Percentiles rank a stretch among this genome's conserved stretches.
phyloP scores from a whole-genome alignment of 345 rosid genomes.

The Euclidium syriacum region DNA sequence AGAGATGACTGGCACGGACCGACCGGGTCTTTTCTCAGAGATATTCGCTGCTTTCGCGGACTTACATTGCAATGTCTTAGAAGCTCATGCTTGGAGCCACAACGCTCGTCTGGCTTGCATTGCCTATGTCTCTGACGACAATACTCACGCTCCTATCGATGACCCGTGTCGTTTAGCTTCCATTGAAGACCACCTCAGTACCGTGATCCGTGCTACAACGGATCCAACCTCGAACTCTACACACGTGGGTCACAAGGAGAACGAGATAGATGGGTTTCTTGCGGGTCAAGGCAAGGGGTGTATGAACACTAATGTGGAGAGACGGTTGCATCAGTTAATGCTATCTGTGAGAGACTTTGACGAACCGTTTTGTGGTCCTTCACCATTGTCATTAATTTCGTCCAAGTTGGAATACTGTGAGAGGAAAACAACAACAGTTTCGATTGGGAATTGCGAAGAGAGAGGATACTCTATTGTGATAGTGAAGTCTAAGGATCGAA shows the following conservation, averaged over 20 bases:
- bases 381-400: slow-evolving; percentile 12
- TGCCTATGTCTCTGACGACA: slow-evolving; percentile 51
- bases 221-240: slow-evolving; percentile 24
- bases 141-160: slow-evolving; percentile 43
- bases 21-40: slow-evolving; percentile 80
- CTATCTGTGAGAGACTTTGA: slow-evolving; percentile 64
- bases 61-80: slow-evolving; percentile 56
- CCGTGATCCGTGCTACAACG: slow-evolving; percentile 43
- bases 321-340: slow-evolving; percentile 72
- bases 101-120: slow-evolving; percentile 64
- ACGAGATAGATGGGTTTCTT: slow-evolving; percentile 33
- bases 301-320: slow-evolving; percentile 46
- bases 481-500: slow-evolving; percentile 56
- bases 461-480: slow-evolving; percentile 64
- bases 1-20: slow-evolving; percentile 59
- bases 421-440: slow-evolving; percentile 31
- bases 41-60: slow-evolving; percentile 58
- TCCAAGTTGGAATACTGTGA: slow-evolving; percentile 17
- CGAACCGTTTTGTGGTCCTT: slow-evolving; percentile 28
- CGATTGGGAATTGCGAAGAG: slow-evolving; percentile 57
- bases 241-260: slow-evolving; percentile 35
- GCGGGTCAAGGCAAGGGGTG: slow-evolving; percentile 39
- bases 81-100: slow-evolving; percentile 86
- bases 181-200: slow-evolving; percentile 59
- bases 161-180: slow-evolving; percentile 54